phyloP scores from a whole-genome alignment of 768 basidiomycete genomes.

The Pleurotus cornucopiae region DNA sequence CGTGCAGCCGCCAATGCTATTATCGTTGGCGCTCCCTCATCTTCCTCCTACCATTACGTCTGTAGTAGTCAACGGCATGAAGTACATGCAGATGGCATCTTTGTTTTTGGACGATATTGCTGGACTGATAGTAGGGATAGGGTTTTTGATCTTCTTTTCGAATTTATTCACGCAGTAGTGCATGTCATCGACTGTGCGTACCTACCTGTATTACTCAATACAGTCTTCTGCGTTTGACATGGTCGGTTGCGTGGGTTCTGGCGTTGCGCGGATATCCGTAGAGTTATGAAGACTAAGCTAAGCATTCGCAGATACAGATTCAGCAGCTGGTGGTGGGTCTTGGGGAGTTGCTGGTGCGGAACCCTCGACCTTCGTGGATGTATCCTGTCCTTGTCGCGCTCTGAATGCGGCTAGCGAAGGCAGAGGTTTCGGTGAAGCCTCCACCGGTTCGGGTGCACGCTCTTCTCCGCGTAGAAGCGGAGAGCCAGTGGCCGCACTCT shows the following conservation, averaged over 20 bases:
- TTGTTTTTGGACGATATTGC: slow-evolving; percentile 71
- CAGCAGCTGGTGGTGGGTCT: not conserved
- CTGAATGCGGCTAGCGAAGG: slow-evolving; percentile 22
- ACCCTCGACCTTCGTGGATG: not conserved
- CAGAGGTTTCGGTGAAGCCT: slow-evolving; percentile 15
- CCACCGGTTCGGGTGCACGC: slow-evolving; percentile 17
- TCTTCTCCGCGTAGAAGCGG: slow-evolving; percentile 47
- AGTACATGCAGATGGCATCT: slow-evolving; percentile 66
- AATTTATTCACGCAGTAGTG: not conserved
- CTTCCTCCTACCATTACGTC: slow-evolving; percentile 63
- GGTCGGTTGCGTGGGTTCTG: not conserved
- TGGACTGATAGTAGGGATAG: slow-evolving; percentile 66
- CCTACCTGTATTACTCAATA: not conserved
- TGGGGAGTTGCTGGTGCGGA: not conserved
- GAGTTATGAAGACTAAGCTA: not conserved
- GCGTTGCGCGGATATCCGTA: not conserved
- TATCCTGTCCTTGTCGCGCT: slow-evolving; percentile 8
- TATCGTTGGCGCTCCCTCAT: slow-evolving; percentile 58
- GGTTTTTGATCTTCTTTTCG: slow-evolving; percentile 55
- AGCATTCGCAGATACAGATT: not conserved
- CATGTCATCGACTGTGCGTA: not conserved
- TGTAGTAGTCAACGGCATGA: slow-evolving; percentile 56
- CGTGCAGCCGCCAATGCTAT: slow-evolving; percentile 52
- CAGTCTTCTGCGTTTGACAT: not conserved
- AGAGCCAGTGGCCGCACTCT: slow-evolving; percentile 39